Conservation (phyloP, 306 rosid genomes). For the Castanospermum australe region DNA sequence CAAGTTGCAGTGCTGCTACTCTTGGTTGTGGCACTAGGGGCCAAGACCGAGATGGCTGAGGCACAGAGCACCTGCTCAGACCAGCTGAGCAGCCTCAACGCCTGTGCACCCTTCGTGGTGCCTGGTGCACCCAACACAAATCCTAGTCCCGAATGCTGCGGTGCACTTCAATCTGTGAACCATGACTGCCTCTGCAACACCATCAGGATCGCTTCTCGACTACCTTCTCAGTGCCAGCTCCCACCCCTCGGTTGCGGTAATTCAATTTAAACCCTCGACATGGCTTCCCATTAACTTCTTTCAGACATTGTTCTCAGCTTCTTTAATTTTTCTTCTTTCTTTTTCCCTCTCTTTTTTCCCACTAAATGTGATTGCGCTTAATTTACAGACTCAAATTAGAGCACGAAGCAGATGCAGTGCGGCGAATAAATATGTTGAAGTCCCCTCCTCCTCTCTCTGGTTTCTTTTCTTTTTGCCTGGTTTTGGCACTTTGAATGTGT, state of each 20-base stretch:
- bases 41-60: conserved; percentile 10
- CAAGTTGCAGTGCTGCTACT: conserved; percentile 36
- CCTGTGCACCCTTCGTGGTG: conserved; percentile 58
- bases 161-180: conserved; percentile 44
- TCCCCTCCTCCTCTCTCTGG: neutral
- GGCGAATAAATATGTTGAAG: conserved; percentile 15
- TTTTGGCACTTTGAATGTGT: neutral
- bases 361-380: neutral
- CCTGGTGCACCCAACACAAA: conserved; percentile 49
- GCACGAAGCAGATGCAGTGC: neutral
- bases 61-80: conserved; percentile 47
- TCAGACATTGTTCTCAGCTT: neutral
- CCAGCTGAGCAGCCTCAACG: conserved; percentile 45
- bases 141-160: conserved; percentile 59
- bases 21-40: conserved; percentile 31
- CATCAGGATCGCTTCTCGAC: conserved; percentile 51
- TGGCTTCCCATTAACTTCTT: neutral
- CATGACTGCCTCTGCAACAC: conserved; percentile 69
- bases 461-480: neutral
- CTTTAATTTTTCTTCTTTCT: neutral
- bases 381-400: conserved; percentile 21
- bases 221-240: conserved; percentile 64
- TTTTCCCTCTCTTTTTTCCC: neutral
- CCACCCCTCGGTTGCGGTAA: conserved; percentile 56
- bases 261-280: neutral